Evolutionary conservation across 2,329 filamentous ascomycete genomes (phyloP), one percentile per base, ranked within the genome.

Genomic region (Cladosporium sp.): DNA sequence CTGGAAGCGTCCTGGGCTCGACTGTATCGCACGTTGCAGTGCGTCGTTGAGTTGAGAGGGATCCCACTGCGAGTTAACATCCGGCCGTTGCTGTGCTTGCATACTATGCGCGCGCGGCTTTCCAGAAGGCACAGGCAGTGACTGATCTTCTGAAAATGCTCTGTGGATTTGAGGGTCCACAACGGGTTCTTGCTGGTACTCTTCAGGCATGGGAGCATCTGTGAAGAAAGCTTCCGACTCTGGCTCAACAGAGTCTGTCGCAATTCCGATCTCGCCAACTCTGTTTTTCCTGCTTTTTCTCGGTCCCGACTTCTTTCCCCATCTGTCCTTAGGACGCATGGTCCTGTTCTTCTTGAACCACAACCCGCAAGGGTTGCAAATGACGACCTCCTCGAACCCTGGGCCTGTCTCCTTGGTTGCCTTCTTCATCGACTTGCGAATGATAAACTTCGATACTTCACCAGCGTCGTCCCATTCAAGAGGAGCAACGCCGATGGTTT

Each of bases 281-380:
- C 56, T 58, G 19, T 56, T 54, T 54, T 63, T 64, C 50, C 60
- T 64, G 38, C 54, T 56, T 30, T 58, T 59, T 36, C 62, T 49
- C 7, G 51, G 53, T 5, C 36, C 50, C n/a, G 55, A 52, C 50
- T 60, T 62, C 27, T 57, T 54, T 57, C 85, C 85, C 92, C 92
- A 98, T 57, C 85, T 83, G 53, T 92, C 83, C 48, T 82, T 75
- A 2, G 93, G 93, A 7, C 93, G 84, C 74, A 95, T 93, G 19
- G 74, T 78, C 62, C 87, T 89, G 68, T 86, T 89, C 63, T 96
- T 97, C 53, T 84, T 83, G 59, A 98, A 84, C 89, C 90, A 98
- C 36, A 98, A 83, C 15, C 93, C 93, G 66, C 93, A 98, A 52
- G 92, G 90, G 66, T 98, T 98, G 75, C 93, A 98, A 32, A 97